These are phyloP conservation scores for Conringia planisiliqua DNA, from an alignment of 345 rosid genomes.

Conservation along the genomic window DNA sequence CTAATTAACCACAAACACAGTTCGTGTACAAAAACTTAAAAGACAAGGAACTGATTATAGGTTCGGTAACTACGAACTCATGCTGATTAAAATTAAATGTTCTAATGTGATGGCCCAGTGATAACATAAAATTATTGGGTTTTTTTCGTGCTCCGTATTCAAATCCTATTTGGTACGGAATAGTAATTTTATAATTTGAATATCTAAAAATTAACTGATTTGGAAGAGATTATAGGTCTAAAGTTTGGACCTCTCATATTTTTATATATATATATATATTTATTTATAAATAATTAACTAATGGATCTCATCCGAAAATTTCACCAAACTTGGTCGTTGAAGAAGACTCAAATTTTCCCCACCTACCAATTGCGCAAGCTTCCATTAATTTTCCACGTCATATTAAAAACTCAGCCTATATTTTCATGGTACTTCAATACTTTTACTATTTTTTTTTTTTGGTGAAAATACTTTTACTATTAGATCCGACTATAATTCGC, in stretches of 20 bases:
- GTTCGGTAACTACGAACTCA: not conserved
- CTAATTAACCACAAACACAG: not conserved
- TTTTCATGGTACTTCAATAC: not conserved
- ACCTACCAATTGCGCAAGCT: conserved; percentile 32
- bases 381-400: conserved; percentile 14
- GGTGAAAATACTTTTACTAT: not conserved
- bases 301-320: conserved; percentile 6
- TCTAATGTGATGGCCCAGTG: too few species aligned
- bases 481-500: not conserved
- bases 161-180: too few species aligned
- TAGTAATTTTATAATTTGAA: too few species aligned
- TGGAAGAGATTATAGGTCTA: too few species aligned
- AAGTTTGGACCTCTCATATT: too few species aligned
- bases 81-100: not conserved
- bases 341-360: conserved; percentile 15
- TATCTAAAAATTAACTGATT: too few species aligned
- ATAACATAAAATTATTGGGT: too few species aligned
- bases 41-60: not conserved
- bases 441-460: not conserved
- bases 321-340: conserved; percentile 28
- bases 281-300: not conserved
- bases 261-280: too few species aligned
- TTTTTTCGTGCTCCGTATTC: too few species aligned
- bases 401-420: not conserved
- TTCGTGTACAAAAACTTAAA: not conserved